Evolutionary conservation across 768 basidiomycete genomes (phyloP).

Genomic region (Trametes sanguinea): DNA sequence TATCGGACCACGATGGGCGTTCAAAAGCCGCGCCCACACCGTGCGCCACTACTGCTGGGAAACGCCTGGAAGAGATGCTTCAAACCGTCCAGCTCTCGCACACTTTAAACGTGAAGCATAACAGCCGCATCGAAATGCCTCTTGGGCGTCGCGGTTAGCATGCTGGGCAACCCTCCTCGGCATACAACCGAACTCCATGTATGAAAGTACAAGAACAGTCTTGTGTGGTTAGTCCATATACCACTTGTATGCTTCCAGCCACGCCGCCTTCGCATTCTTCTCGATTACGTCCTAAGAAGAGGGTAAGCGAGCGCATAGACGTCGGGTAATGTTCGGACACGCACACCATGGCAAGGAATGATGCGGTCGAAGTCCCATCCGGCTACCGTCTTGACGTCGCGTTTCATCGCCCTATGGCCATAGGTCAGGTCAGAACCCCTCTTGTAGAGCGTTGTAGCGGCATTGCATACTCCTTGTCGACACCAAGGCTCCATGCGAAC

Average conservation of each 20-base stretch:
- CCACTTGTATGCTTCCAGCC: constrained; percentile 34
- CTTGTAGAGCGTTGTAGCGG: neutral
- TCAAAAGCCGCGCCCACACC: constrained; percentile 10
- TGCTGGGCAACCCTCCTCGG: too few species aligned
- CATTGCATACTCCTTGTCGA: constrained; percentile 29
- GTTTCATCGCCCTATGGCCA: constrained; percentile 50
- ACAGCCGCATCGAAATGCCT: too few species aligned
- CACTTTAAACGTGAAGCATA: too few species aligned
- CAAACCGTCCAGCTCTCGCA: neutral
- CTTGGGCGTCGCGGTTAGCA: too few species aligned
- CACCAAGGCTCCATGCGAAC: constrained; percentile 29
- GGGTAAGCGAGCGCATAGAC: neutral
- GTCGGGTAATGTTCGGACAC: constrained; percentile 21
- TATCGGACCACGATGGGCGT: neutral
- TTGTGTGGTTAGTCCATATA: constrained; percentile 21
- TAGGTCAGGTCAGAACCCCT: neutral
- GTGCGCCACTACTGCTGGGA: neutral
- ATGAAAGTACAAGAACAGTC: too few species aligned
- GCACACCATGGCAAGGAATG: constrained; percentile 70
- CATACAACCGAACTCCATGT: too few species aligned
- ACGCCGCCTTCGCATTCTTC: constrained; percentile 46
- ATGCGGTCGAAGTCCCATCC: constrained; percentile 75
- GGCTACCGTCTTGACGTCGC: constrained; percentile 63
- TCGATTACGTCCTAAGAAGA: constrained; percentile 48
- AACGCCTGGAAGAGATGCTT: neutral